phyloP scores from a whole-genome alignment of 306 rosid species.

The Dryas octopetala region DNA sequence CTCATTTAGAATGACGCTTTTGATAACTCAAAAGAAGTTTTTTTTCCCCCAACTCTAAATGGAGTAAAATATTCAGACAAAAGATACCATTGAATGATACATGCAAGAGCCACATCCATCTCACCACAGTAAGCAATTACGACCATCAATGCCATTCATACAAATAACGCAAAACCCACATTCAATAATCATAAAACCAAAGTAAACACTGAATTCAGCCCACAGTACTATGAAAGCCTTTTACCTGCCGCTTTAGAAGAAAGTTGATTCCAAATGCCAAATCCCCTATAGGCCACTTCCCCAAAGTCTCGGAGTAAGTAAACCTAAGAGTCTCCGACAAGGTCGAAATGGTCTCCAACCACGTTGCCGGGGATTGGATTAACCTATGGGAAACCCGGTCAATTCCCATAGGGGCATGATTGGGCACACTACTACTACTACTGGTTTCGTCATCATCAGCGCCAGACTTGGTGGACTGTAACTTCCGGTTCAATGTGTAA shows the following conservation, averaged over 20 bases:
- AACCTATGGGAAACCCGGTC: constrained; percentile 75
- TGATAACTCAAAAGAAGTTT: not conserved
- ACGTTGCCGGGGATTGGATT: constrained; percentile 88
- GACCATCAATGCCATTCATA: not conserved
- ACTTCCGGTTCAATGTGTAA: constrained; percentile 76
- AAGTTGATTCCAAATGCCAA: constrained; percentile 93
- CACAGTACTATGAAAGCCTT: not conserved
- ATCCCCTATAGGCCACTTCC: constrained; percentile 97
- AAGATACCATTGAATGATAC: too few relatives aligned
- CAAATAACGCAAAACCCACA: not conserved
- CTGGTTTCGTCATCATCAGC: constrained; percentile 49
- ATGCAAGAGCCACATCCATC: not conserved
- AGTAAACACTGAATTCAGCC: not conserved
- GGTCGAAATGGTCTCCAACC: constrained; percentile 90
- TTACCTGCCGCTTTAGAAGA: constrained; percentile 91
- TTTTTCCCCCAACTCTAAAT: not conserved
- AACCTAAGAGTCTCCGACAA: constrained; percentile 89
- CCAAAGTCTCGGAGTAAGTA: constrained; percentile 95
- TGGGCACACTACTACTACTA: constrained; percentile 24
- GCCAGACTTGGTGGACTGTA: constrained; percentile 32
- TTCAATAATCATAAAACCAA: not conserved
- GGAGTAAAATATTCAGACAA: not conserved
- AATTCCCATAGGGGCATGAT: constrained; percentile 43
- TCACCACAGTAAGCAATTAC: not conserved
- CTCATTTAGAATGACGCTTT: not conserved